Conservation (phyloP, 2,329 filamentous ascomycete genomes). For the Lachnellula arida region DNA sequence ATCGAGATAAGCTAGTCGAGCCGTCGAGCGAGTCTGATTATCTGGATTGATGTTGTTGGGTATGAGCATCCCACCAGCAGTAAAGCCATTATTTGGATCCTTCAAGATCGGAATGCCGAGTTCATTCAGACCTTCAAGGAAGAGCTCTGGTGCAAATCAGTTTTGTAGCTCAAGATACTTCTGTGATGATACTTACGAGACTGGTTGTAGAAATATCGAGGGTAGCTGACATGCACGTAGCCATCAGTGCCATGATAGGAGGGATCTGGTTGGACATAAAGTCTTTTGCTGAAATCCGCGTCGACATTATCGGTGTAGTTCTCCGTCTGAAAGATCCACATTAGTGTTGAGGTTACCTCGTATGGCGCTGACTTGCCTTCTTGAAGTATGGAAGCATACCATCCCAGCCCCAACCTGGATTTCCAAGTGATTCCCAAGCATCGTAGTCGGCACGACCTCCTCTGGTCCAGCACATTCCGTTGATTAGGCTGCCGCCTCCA, state of each 20-base stretch:
- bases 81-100: conserved; percentile 36
- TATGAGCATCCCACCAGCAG: conserved; percentile 35
- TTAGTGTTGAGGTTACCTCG: neutral
- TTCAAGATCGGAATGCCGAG: conserved; percentile 34
- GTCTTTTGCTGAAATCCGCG: conserved; percentile 17
- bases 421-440: conserved; percentile 38
- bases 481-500: conserved; percentile 39
- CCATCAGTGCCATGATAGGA: conserved; percentile 34
- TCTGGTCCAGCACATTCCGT: conserved; percentile 34
- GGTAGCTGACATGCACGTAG: conserved; percentile 37
- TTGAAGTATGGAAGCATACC: conserved; percentile 37
- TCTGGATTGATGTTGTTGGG: conserved; percentile 36
- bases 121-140: conserved; percentile 35
- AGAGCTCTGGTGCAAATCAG: conserved; percentile 29
- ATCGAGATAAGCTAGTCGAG: conserved; percentile 39
- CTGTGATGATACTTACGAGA: conserved; percentile 30
- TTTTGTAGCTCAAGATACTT: neutral
- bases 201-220: conserved; percentile 37
- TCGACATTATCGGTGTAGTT: conserved; percentile 32
- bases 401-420: conserved; percentile 35
- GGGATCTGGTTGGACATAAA: conserved; percentile 28
- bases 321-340: conserved; percentile 29
- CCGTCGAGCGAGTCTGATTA: conserved; percentile 39
- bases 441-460: conserved; percentile 30
- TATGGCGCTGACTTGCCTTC: conserved; percentile 26